Conservation (phyloP, 345 rosid genomes). For the Geranium rotundifolium region DNA sequence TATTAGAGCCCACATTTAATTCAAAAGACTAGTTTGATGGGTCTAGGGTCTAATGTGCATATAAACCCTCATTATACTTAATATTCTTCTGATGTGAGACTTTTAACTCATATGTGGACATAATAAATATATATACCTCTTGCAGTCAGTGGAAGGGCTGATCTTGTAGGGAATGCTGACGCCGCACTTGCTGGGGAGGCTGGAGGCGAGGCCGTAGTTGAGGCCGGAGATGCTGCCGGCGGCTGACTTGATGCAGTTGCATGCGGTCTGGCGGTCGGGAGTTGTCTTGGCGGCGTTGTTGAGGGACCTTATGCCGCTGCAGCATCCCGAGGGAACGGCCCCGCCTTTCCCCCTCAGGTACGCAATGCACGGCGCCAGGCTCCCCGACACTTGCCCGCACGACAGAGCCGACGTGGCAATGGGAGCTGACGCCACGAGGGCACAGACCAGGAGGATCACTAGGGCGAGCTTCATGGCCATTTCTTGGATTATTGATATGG, state of each 20-base stretch:
- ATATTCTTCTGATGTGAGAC: no score
- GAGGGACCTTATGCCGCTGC: conserved; percentile 32
- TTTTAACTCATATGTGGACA: no score
- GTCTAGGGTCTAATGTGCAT: no score
- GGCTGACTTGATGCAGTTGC: conserved; percentile 38
- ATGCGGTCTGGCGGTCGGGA: conserved; percentile 37
- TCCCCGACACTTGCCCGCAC: conserved; percentile 17
- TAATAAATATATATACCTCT: conserved; percentile 15
- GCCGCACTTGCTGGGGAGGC: conserved; percentile 39
- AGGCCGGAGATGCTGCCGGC: conserved; percentile 13
- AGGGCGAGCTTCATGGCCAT: no score
- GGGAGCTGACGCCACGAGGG: conserved; percentile 15
- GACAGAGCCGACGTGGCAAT: conserved; percentile 17
- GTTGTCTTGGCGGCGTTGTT: conserved; percentile 30
- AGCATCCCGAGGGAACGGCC: conserved; percentile 18
- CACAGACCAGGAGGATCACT: no score
- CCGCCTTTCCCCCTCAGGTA: conserved; percentile 18
- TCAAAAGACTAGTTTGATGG: no score
- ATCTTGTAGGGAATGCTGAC: conserved; percentile 36
- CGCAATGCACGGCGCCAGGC: conserved; percentile 7
- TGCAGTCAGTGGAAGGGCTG: conserved; percentile 45
- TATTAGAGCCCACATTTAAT: no score
- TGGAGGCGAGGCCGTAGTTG: conserved; percentile 17
- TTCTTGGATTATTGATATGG: no score
- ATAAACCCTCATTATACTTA: no score